A percentile compares a stretch with the other conserved stretches of the same genome.
Conservation (phyloP, 768 basidiomycete genomes). For the Xerocomellus chrysenteron region DNA sequence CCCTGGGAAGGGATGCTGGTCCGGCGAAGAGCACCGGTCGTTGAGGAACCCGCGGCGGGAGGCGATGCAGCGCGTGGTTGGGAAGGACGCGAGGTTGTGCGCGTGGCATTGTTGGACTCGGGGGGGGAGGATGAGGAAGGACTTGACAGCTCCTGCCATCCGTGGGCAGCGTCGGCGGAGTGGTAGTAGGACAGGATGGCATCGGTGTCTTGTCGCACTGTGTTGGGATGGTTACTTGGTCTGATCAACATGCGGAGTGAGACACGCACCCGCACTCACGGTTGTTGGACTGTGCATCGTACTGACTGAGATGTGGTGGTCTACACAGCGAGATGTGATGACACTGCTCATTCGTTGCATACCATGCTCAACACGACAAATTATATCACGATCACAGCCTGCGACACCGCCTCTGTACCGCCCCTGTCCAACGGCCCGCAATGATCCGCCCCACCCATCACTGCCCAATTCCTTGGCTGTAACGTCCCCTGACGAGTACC, state of each 20-base stretch:
- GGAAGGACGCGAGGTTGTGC: conserved; percentile 15
- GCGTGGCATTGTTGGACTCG: conserved; percentile 44
- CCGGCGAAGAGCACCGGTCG: conserved; percentile 39
- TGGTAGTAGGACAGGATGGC: conserved; percentile 55
- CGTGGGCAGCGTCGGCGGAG: conserved; percentile 35
- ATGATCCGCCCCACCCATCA: not conserved
- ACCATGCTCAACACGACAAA: not conserved
- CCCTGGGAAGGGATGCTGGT: conserved; percentile 57
- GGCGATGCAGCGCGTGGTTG: conserved; percentile 23
- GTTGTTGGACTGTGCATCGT: conserved; percentile 16
- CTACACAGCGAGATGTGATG: conserved; percentile 11
- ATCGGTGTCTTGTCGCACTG: conserved; percentile 37
- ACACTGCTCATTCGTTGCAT: conserved; percentile 4
- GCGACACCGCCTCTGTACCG: conserved; percentile 25
- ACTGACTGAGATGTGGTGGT: conserved; percentile 1
- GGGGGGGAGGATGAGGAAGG: conserved; percentile 37
- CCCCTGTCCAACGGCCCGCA: not conserved
- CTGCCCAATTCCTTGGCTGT: not conserved
- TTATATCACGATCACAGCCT: conserved; percentile 18
- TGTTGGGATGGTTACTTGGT: not conserved
- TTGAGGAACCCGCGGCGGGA: conserved; percentile 28
- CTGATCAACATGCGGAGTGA: not conserved
- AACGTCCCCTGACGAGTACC: conserved; percentile 3
- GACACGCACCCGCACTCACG: conserved; percentile 17
- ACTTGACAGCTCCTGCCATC: conserved; percentile 18